Percentiles rank a stretch among this genome's conserved stretches.
Conservation (phyloP, 176 grass and related monocot species). For the Oryza brachyantha region DNA sequence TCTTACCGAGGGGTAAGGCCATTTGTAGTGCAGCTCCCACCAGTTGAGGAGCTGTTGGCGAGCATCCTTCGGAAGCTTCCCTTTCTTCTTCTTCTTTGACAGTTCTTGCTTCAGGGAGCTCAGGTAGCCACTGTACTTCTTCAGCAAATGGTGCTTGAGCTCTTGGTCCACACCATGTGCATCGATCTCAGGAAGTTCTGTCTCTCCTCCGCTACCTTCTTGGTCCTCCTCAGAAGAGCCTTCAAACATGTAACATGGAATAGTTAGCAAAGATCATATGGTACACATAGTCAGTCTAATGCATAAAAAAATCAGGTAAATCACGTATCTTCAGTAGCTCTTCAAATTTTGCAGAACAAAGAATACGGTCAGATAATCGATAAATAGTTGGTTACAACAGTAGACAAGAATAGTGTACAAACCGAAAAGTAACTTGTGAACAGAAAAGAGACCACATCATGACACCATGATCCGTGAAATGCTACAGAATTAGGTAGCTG, state of each 20-base stretch:
- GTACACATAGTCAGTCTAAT: neutral
- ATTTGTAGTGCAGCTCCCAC: constrained; percentile 99
- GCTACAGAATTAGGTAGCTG: neutral
- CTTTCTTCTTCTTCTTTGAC: constrained; percentile 99
- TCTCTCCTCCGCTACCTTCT: constrained; percentile 82
- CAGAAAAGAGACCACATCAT: neutral
- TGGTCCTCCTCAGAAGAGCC: constrained; percentile 94
- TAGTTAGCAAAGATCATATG: neutral
- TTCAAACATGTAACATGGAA: constrained; percentile 33
- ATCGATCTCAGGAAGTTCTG: constrained; percentile 77
- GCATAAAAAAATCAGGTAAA: neutral
- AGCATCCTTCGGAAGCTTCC: constrained; percentile 94
- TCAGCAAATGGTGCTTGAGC: constrained; percentile 94
- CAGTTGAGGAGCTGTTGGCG: constrained; percentile 85
- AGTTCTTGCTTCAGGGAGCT: constrained; percentile 90
- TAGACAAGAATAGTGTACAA: neutral
- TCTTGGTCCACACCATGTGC: constrained; percentile 75
- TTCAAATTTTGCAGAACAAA: neutral
- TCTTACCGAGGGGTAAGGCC: constrained; percentile 94
- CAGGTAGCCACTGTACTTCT: constrained; percentile 97
- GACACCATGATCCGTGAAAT: neutral
- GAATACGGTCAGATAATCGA: neutral
- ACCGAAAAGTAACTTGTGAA: neutral
- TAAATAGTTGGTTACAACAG: neutral
- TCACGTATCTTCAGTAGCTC: neutral